Conservation (phyloP, 176 grass and related monocot species). For the Zoysia pacifica region DNA sequence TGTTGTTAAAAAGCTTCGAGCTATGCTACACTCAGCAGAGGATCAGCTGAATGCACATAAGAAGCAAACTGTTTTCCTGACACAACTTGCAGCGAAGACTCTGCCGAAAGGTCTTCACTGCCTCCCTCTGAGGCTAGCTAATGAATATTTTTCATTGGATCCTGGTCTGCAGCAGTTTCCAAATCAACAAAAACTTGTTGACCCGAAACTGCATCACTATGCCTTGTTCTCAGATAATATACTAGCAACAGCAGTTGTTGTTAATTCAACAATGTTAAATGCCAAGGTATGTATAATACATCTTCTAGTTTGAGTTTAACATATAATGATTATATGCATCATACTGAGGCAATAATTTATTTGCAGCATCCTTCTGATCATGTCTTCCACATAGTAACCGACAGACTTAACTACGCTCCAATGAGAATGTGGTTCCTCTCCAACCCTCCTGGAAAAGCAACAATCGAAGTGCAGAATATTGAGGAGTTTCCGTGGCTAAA, state of each 20-base stretch:
- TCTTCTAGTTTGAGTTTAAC: conserved; percentile 15
- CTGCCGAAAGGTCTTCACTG: conserved; percentile 94
- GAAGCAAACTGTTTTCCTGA: conserved; percentile 79
- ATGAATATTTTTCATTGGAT: conserved; percentile 64
- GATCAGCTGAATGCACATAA: conserved; percentile 75
- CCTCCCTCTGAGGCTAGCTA: conserved; percentile 64
- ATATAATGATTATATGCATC: neutral
- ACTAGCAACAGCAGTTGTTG: conserved; percentile 74
- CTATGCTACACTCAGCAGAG: conserved; percentile 85
- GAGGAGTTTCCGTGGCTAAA: conserved; percentile 92
- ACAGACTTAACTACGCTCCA: conserved; percentile 80
- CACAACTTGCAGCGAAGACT: conserved; percentile 89
- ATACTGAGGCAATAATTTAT: conserved; percentile 23
- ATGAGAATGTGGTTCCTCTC: conserved; percentile 96
- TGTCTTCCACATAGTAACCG: conserved; percentile 91
- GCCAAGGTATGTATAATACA: conserved; percentile 65
- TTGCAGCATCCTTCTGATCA: conserved; percentile 79
- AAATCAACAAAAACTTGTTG: conserved; percentile 60
- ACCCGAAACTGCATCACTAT: conserved; percentile 75
- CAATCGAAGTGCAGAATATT: conserved; percentile 76
- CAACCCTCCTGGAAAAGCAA: conserved; percentile 76
- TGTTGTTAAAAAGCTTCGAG: conserved; percentile 71
- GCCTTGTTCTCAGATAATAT: conserved; percentile 92
- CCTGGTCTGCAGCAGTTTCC: conserved; percentile 49
- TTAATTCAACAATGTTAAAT: conserved; percentile 85